Conservation (phyloP, 805 yeast genomes). For the Hemisphaericaspora nanyangensis region DNA sequence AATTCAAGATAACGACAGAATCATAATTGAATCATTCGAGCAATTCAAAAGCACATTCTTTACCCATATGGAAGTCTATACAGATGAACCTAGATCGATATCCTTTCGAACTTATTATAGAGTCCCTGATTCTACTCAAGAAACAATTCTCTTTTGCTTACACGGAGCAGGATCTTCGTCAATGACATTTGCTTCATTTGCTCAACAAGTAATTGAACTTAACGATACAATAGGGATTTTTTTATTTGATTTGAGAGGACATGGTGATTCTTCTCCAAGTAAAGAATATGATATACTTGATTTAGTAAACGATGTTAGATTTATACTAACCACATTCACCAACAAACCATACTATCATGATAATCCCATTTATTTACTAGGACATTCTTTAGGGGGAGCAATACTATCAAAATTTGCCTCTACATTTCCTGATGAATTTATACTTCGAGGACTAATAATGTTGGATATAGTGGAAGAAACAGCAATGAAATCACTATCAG, state of each 20-base stretch:
- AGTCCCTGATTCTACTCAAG: conserved; percentile 39
- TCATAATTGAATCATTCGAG: conserved; percentile 1
- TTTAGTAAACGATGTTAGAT: conserved; percentile 56
- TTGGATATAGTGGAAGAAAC: conserved; percentile 94
- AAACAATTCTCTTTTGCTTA: conserved; percentile 69
- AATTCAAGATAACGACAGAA: conserved; percentile 1
- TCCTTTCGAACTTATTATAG: conserved; percentile 49
- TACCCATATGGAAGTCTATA: conserved; percentile 15
- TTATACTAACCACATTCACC: conserved; percentile 41
- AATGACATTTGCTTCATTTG: conserved; percentile 63
- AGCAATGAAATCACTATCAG: conserved; percentile 63
- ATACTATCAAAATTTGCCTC: conserved; percentile 50
- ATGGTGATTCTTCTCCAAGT: conserved; percentile 46
- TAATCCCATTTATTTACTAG: conserved; percentile 56
- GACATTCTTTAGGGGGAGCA: conserved; percentile 94
- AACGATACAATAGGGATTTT: conserved; percentile 51
- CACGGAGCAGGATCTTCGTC: conserved; percentile 97
- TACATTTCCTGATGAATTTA: conserved; percentile 29
- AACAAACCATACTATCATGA: conserved; percentile 8
- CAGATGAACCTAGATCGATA: conserved; percentile 6
- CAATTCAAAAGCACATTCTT: conserved; percentile 13
- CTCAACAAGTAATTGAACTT: conserved; percentile 19
- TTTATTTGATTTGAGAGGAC: conserved; percentile 81
- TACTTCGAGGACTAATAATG: conserved; percentile 65
- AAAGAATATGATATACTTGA: conserved; percentile 42